Evolutionary conservation across 176 grass and related monocot species (phyloP), one percentile per base, ranked within the genome.

Genomic region (Lolium multiflorum): DNA sequence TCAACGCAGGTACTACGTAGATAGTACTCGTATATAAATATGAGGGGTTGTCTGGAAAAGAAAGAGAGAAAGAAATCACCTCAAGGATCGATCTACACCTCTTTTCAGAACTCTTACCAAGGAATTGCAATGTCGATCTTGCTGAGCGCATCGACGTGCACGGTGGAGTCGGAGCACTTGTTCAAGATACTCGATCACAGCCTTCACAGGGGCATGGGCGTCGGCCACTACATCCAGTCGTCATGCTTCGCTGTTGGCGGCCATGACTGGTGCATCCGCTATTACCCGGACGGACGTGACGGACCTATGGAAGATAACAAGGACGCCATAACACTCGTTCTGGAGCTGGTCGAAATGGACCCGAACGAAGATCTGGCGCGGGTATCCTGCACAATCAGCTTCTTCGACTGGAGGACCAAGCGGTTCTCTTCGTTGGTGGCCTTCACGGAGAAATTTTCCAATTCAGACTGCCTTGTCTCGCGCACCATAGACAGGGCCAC

Each of bases 351-450:
- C 13, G 25, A 66, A 25, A 31, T 66, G 62, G 62, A 35, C 26
- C 0, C 15, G 21, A 26, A 21, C 1, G 3, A 3, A 13, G 62
- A 66, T 12, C 28, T 0, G 26, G 25, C 13, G 62, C 26, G 13
- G 10, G 67, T 71, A 71, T 71, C 67, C 18, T 71, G 16, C 67
- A 11, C 67, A 6, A 44, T 71, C 67, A 44, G 67, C 67, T 43
- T 71, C 2, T 41, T 43, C 16, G 0, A 71, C 17, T 43, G 67
- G 67, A 20, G 8, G 43, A 71, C 67, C 37, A 43, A 71, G 17
- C 67, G 3, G 37, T 43, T 70, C 11, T 71, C 38, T n/a, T 71
- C 67, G n/a, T 61, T 21, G 3, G 58, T 22, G 58, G 58, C n/a
- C 58, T 11, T 61, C n/a, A 22, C n/a, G 9, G 58, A 9, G 7